A percentile compares a stretch with the other conserved stretches of the same genome.
These are phyloP conservation scores for Epichloe uncinata DNA, from an alignment of 2,329 filamentous ascomycete genomes.

Conservation along the genomic window DNA sequence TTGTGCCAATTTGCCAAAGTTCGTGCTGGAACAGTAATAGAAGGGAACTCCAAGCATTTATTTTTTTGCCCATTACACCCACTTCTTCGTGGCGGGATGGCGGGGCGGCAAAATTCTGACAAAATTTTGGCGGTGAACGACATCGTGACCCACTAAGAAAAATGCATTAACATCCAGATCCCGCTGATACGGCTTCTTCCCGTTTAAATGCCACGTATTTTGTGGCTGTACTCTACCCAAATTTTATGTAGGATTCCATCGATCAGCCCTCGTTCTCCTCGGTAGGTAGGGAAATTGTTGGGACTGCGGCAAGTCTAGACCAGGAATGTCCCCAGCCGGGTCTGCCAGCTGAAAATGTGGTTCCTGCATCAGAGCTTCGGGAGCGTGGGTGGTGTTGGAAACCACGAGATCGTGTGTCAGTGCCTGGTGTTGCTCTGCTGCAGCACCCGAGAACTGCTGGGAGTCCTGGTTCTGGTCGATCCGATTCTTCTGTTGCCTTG, in stretches of 20 bases:
- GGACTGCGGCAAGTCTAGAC: slow-evolving; percentile 10
- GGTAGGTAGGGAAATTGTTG: slow-evolving; percentile 17
- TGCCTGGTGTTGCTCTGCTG: slow-evolving; percentile 7
- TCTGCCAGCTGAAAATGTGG: slow-evolving; percentile 16
- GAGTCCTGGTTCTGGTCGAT: background rate
- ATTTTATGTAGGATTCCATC: slow-evolving; percentile 6
- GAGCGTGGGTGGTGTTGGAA: slow-evolving; percentile 4
- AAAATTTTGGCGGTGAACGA: slow-evolving; percentile 16
- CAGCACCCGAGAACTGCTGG: slow-evolving; percentile 1
- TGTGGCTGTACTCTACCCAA: background rate
- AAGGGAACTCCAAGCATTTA: background rate
- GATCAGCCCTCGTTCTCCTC: slow-evolving; percentile 17
- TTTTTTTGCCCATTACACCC: background rate
- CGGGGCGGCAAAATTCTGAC: slow-evolving; percentile 11
- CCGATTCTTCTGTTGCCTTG: slow-evolving; percentile 9
- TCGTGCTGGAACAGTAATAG: background rate
- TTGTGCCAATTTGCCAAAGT: slow-evolving; percentile 21
- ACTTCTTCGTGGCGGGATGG: background rate
- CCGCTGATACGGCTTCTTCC: no score
- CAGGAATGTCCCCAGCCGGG: slow-evolving; percentile 1
- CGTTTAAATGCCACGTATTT: background rate
- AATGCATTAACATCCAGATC: background rate
- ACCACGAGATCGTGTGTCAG: slow-evolving; percentile 1
- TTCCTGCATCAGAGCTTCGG: slow-evolving; percentile 16
- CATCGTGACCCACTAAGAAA: background rate